A percentile compares a stretch with the other conserved stretches of the same genome.
Evolutionary conservation across 371 early-diverging fungal species (phyloP).

Genomic region (Mortierella sp.): DNA sequence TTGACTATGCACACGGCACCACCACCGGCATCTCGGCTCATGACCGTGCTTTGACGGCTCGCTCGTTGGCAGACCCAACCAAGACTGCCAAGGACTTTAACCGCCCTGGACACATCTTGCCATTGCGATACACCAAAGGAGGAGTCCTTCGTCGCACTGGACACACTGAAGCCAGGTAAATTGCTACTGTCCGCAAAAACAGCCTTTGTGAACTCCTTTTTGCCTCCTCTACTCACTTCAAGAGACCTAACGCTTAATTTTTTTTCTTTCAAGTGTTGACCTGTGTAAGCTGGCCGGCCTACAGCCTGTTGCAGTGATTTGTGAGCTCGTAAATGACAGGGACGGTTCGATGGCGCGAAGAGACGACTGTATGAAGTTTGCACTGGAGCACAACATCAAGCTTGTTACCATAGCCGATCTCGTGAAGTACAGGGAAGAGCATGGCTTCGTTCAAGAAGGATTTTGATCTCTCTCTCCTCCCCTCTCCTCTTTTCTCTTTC

Average conservation of each 20-base stretch:
- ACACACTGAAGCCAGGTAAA: slow-evolving; percentile 97
- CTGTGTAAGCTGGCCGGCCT: slow-evolving; percentile 86
- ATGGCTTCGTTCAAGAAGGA: slow-evolving; percentile 35
- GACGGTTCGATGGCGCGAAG: slow-evolving; percentile 94
- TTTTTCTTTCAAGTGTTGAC: slow-evolving; percentile 88
- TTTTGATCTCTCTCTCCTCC: slow-evolving; percentile 13
- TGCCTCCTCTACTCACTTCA: no score
- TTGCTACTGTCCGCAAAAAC: no score
- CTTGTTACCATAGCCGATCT: slow-evolving; percentile 91
- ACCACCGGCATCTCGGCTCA: slow-evolving; percentile 96
- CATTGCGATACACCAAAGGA: slow-evolving; percentile 82
- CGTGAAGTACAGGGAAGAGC: slow-evolving; percentile 69
- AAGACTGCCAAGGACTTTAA: slow-evolving; percentile 75
- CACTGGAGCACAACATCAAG: slow-evolving; percentile 82
- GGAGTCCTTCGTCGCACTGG: slow-evolving; percentile 89
- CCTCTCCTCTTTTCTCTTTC: no score
- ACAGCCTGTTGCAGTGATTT: slow-evolving; percentile 88
- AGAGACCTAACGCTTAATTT: no score
- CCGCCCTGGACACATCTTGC: slow-evolving; percentile 95
- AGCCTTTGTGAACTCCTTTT: no score
- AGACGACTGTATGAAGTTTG: slow-evolving; percentile 89
- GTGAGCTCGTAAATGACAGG: slow-evolving; percentile 88
- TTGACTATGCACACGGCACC: slow-evolving; percentile 85
- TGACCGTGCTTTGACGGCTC: slow-evolving; percentile 87
- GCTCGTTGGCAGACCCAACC: slow-evolving; percentile 78